phyloP scores from a whole-genome alignment of 129 eudicot species.

The Flaveria brownii region DNA sequence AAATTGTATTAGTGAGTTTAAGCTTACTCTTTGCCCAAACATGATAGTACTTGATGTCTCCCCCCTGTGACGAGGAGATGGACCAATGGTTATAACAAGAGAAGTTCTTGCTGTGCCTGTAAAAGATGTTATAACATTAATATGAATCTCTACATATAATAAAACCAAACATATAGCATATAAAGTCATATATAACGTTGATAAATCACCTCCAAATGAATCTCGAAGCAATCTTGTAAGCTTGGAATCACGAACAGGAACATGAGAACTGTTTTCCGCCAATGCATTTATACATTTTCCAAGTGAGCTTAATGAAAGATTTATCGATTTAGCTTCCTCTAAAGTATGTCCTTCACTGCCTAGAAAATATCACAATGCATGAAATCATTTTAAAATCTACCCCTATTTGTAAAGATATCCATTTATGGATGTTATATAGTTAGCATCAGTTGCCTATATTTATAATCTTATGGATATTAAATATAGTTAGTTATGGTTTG shows the following conservation, averaged over 20 bases:
- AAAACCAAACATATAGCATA: neutral
- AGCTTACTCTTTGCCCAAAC: conserved; percentile 87
- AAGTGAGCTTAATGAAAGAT: conserved; percentile 92
- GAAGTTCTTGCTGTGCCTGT: conserved; percentile 97
- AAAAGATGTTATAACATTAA: conserved; percentile 9
- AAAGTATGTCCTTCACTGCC: conserved; percentile 97
- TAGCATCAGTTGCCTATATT: neutral
- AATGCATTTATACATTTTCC: conserved; percentile 97
- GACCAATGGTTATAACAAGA: conserved; percentile 82
- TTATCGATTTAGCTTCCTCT: conserved; percentile 95
- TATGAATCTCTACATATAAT: conserved; percentile 6
- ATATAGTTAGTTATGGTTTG: neutral
- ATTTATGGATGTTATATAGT: neutral
- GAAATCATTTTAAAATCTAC: neutral
- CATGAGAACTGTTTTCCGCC: conserved; percentile 95
- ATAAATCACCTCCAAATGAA: conserved; percentile 83
- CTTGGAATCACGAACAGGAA: conserved; percentile 96
- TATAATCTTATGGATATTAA: neutral
- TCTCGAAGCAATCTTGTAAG: conserved; percentile 94
- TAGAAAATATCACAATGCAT: conserved; percentile 22
- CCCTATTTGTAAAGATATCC: neutral
- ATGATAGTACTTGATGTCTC: conserved; percentile 93
- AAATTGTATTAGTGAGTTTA: neutral
- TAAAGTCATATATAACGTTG: conserved; percentile 4
- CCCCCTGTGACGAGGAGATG: conserved; percentile 95